Conservation (phyloP, 768 basidiomycete species). For the Collybiopsis confluens region DNA sequence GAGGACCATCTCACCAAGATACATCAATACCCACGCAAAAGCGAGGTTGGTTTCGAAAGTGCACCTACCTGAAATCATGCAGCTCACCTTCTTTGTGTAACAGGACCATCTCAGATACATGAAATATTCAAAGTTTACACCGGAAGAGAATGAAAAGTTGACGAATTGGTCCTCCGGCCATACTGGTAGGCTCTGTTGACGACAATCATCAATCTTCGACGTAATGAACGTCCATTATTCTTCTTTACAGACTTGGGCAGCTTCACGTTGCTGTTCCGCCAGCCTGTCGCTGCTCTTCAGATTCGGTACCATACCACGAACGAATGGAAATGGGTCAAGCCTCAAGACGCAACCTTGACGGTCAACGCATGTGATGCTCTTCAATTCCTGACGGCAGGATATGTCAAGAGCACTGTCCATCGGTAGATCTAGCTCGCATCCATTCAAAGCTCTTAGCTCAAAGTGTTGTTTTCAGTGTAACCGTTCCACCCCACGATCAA, state of each 20-base stretch:
- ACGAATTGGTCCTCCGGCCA: slow-evolving; percentile 38
- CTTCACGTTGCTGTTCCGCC: slow-evolving; percentile 50
- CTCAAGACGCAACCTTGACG: slow-evolving; percentile 40
- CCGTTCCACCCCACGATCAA: slow-evolving; percentile 48
- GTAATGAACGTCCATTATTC: no score
- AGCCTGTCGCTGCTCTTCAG: slow-evolving; percentile 52
- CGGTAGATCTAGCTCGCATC: slow-evolving; percentile 41
- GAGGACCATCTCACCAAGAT: slow-evolving; percentile 44
- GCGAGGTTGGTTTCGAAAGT: slow-evolving; percentile 28
- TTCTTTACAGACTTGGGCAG: slow-evolving; percentile 35
- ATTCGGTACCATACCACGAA: slow-evolving; percentile 41
- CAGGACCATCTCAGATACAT: slow-evolving; percentile 48
- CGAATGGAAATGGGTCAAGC: slow-evolving; percentile 54
- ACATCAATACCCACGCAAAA: slow-evolving; percentile 41
- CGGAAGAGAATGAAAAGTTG: slow-evolving; percentile 34
- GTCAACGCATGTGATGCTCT: slow-evolving; percentile 45
- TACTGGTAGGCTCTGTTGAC: slow-evolving; percentile 24
- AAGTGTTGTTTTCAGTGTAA: no score
- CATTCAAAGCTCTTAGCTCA: no score
- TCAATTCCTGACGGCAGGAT: slow-evolving; percentile 41
- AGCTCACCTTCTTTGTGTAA: not conserved
- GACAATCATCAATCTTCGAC: no score
- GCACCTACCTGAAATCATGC: not conserved
- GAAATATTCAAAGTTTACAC: slow-evolving; percentile 45
- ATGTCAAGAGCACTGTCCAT: slow-evolving; percentile 41